Evolutionary conservation across 257 asterid genomes (phyloP), one percentile per base, ranked within the genome.

Genomic region (Petunia secreta): DNA sequence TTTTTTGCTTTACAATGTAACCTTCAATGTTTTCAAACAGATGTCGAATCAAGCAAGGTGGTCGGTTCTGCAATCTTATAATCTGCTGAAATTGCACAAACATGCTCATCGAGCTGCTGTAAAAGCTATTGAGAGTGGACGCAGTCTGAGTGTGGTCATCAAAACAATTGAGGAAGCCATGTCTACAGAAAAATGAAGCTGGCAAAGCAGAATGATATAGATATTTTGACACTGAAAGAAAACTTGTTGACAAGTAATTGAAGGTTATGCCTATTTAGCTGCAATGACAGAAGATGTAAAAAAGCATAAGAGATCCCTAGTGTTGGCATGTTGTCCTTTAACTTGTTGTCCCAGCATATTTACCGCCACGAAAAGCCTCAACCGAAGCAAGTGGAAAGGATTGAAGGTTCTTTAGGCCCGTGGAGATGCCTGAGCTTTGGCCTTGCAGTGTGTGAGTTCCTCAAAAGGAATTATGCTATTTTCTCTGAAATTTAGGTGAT

Each of bases 21-120:
- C 60, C 46, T 71, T 71, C 3, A 36, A 46, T 4, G 68, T 63
- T 43, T 54, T 41, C 63, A 1, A 55, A 63, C 80, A 95, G 98
- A 95, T 93, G 98, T 92, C 99, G 54, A 95, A 92, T 87, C 99
- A 93, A 92, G 99, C 99, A 41, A 93, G 98, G 83, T 93, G 99
- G 98, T 91, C 97, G 3, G 93, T 95, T 55, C 85, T 95, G 84
- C 99, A 95, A 84, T 85, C 97, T 5, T 93, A 89, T 90, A 93
- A 92, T 87, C 90, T 95, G 58, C 93, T 95, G 63, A 93, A 93
- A 80, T 91, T 93, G 97, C 97, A 95, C 52, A 91, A 86, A 69
- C 85, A 79, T 57, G 98, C 97, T n/a, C 98, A 95, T 82, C 85
- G 91, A 67, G 97, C 97, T 10, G 97, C 97, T 25, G 89, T 92